Conservation (phyloP, 2,329 filamentous ascomycete species). For the Periglandula ipomoeae region DNA sequence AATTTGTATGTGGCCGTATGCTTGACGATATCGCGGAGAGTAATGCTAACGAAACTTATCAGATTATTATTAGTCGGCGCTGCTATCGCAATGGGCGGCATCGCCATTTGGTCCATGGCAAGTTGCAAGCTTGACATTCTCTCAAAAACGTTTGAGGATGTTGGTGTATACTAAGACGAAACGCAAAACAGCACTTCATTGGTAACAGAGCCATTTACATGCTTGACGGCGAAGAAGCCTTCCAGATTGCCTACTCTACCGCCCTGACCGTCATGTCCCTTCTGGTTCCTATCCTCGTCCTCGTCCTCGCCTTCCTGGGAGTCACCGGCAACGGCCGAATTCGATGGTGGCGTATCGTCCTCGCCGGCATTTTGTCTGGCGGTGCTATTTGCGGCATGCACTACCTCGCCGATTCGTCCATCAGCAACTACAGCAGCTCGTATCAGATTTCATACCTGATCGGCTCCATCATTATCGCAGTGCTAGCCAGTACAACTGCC, state of each 20-base stretch:
- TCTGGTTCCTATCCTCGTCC: slow-evolving; percentile 65
- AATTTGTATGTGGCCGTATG: slow-evolving; percentile 51
- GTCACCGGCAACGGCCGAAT: slow-evolving; percentile 51
- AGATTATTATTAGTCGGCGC: slow-evolving; percentile 56
- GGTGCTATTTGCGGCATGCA: slow-evolving; percentile 75
- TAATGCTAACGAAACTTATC: background rate
- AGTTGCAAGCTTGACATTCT: slow-evolving; percentile 10
- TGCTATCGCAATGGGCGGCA: slow-evolving; percentile 63
- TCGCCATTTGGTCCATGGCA: slow-evolving; percentile 66
- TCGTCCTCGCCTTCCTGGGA: slow-evolving; percentile 63
- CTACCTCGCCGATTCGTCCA: slow-evolving; percentile 72
- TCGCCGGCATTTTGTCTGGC: slow-evolving; percentile 63
- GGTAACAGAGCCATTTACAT: slow-evolving; percentile 71
- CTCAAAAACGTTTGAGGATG: background rate
- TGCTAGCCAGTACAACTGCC: slow-evolving; percentile 58
- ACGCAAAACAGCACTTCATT: slow-evolving; percentile 36
- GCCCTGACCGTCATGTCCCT: slow-evolving; percentile 67
- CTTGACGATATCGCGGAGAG: background rate
- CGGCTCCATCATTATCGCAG: slow-evolving; percentile 61
- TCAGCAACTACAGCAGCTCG: slow-evolving; percentile 60
- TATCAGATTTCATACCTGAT: slow-evolving; percentile 52
- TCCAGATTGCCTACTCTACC: slow-evolving; percentile 66
- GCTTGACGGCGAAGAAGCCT: slow-evolving; percentile 45
- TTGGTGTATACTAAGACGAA: slow-evolving; percentile 53
- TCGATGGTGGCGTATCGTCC: slow-evolving; percentile 44